A percentile compares a stretch with the other conserved stretches of the same genome.
Evolutionary conservation across 345 rosid species (phyloP).

Genomic region (Citrus inodora): DNA sequence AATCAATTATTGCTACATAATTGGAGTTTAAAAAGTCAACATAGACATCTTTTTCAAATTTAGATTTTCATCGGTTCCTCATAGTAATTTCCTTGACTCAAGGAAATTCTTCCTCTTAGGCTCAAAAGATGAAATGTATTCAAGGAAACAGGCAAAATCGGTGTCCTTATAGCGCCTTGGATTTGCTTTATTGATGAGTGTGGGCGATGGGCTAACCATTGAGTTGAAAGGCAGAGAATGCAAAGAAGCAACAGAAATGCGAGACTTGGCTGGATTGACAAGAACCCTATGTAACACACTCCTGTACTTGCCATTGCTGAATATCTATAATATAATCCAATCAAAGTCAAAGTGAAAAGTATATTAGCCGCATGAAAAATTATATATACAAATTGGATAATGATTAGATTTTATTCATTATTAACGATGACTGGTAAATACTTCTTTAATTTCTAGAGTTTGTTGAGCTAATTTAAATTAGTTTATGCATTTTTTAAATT

Average conservation of each 20-base stretch:
- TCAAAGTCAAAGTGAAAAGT: neutral
- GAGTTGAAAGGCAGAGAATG: constrained; percentile 50
- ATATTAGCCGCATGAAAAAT: neutral
- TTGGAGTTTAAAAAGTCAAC: neutral
- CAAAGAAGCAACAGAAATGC: constrained; percentile 77
- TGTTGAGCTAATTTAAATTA: too few relatives aligned
- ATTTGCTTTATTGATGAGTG: constrained; percentile 43
- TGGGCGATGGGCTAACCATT: constrained; percentile 43
- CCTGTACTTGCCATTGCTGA: constrained; percentile 86
- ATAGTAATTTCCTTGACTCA: constrained; percentile 56
- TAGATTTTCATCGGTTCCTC: neutral
- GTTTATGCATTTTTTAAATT: too few relatives aligned
- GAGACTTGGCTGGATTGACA: constrained; percentile 48
- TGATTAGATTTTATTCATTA: too few relatives aligned
- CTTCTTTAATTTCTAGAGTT: too few relatives aligned
- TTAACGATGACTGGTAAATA: too few relatives aligned
- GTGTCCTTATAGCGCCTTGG: constrained; percentile 61
- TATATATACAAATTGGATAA: too few relatives aligned
- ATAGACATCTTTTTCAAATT: neutral
- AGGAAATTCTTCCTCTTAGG: constrained; percentile 74
- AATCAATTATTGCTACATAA: constrained; percentile 7
- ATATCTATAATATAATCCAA: neutral
- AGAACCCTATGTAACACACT: constrained; percentile 80
- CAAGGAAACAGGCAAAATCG: constrained; percentile 68
- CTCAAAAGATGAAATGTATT: constrained; percentile 56